Conservation (phyloP, 768 basidiomycete species). For the Phanerodontia chrysosporium region DNA sequence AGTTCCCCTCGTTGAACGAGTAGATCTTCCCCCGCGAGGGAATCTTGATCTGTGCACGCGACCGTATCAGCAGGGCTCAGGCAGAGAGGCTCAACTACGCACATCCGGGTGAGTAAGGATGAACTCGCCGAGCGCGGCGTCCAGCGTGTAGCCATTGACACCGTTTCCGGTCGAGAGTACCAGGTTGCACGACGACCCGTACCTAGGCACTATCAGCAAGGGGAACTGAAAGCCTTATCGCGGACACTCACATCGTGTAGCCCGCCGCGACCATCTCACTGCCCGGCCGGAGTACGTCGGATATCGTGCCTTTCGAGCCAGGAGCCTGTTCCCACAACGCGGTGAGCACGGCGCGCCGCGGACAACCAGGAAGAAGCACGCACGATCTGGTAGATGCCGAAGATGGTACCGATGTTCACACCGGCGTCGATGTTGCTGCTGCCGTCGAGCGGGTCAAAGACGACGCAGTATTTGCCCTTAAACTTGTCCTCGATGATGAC, state of each 20-base stretch:
- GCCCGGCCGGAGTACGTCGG: slow-evolving; percentile 90
- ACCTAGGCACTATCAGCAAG: slow-evolving; percentile 37
- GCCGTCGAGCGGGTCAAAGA: slow-evolving; percentile 96
- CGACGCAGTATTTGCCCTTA: slow-evolving; percentile 92
- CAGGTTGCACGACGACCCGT: slow-evolving; percentile 94
- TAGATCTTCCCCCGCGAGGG: slow-evolving; percentile 97
- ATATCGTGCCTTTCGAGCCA: slow-evolving; percentile 73
- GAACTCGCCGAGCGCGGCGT: slow-evolving; percentile 94
- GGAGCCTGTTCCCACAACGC: slow-evolving; percentile 46
- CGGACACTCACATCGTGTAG: slow-evolving; percentile 77
- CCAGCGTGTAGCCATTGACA: slow-evolving; percentile 97
- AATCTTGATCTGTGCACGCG: slow-evolving; percentile 69
- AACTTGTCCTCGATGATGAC: slow-evolving; percentile 80
- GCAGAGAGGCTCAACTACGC: slow-evolving; percentile 19
- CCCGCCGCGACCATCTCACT: slow-evolving; percentile 97
- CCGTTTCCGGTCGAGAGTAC: slow-evolving; percentile 93
- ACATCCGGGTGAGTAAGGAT: slow-evolving; percentile 97
- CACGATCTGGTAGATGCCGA: slow-evolving; percentile 92
- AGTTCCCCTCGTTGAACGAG: slow-evolving; percentile 99
- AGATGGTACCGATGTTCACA: slow-evolving; percentile 97
- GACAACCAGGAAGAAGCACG: slow-evolving; percentile 28
- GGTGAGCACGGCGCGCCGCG: slow-evolving; percentile 3
- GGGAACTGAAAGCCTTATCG: slow-evolving; percentile 6
- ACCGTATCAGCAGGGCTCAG: slow-evolving; percentile 1
- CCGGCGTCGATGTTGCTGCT: slow-evolving; percentile 97